Evolutionary conservation across 1,284 basidiomycete genomes (phyloP).

Genomic region (Agroathelia rolfsii): DNA sequence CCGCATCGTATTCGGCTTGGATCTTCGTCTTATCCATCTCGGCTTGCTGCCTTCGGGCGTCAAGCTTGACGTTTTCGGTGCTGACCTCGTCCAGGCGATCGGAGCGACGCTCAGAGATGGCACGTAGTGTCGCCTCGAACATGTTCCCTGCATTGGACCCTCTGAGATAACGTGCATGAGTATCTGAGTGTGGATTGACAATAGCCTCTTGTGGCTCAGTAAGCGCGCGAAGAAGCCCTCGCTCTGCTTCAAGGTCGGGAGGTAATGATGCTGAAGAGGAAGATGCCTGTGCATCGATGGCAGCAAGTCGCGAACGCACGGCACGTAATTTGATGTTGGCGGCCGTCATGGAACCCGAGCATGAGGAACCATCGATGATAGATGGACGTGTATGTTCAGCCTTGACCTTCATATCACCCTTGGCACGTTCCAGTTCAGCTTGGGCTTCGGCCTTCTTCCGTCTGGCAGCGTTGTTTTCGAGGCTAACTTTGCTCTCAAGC

Average conservation of each 20-base stretch:
- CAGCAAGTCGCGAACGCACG: conserved; percentile 56
- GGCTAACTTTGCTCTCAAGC: conserved; percentile 55
- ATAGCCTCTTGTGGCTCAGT: conserved; percentile 64
- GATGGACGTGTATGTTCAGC: conserved; percentile 57
- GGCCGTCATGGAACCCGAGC: conserved; percentile 63
- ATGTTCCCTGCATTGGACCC: conserved; percentile 71
- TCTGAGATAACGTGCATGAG: conserved; percentile 53
- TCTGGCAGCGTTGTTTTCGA: conserved; percentile 52
- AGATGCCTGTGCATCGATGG: conserved; percentile 42
- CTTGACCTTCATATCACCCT: conserved; percentile 59
- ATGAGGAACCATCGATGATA: conserved; percentile 71
- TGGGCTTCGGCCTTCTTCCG: conserved; percentile 61
- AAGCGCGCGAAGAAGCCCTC: conserved; percentile 58
- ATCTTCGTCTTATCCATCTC: conserved; percentile 69
- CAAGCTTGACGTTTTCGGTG: conserved; percentile 63
- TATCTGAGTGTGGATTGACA: conserved; percentile 47
- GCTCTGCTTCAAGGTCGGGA: conserved; percentile 63
- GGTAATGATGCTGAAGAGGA: conserved; percentile 33
- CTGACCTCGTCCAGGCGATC: conserved; percentile 72
- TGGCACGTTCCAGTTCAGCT: conserved; percentile 60
- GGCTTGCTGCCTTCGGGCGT: conserved; percentile 55
- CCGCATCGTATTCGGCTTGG: conserved; percentile 58
- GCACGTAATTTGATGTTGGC: conserved; percentile 65
- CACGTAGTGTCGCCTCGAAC: conserved; percentile 77
- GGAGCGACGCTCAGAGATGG: conserved; percentile 69